Conservation (phyloP, 345 rosid species). For the Eucalyptus melliodora region DNA sequence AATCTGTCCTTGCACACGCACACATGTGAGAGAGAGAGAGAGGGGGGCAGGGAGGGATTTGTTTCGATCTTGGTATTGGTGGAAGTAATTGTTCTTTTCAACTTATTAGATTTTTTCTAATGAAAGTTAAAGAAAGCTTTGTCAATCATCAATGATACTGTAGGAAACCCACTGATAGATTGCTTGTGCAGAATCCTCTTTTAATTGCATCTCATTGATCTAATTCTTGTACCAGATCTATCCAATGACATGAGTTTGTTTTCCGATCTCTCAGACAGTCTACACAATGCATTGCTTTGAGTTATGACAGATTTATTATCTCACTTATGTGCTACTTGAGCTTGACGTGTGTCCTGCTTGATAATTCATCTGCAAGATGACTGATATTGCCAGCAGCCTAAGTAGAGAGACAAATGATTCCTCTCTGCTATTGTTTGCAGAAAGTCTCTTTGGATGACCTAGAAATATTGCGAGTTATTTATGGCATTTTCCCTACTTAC, state of each 20-base stretch:
- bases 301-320: not conserved
- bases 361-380: not conserved
- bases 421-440: constrained; percentile 16
- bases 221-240: not conserved
- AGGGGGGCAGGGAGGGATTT: not conserved
- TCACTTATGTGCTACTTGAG: not conserved
- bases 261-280: not conserved
- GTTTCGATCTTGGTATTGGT: not conserved
- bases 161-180: not conserved
- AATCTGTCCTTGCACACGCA: not conserved
- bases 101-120: not conserved
- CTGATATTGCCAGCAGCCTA: not conserved
- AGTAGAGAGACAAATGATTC: not conserved
- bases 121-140: not conserved
- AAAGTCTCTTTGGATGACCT: constrained; percentile 61
- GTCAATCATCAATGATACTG: not conserved
- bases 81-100: not conserved
- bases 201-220: not conserved
- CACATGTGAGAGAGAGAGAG: not conserved
- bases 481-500: constrained; percentile 92
- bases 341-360: not conserved
- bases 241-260: not conserved
- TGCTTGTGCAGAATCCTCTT: not conserved
- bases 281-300: not conserved
- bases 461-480: constrained; percentile 72